These are phyloP conservation scores for Sinapis alba DNA, from an alignment of 441 rosid species.

Conservation along the genomic window DNA sequence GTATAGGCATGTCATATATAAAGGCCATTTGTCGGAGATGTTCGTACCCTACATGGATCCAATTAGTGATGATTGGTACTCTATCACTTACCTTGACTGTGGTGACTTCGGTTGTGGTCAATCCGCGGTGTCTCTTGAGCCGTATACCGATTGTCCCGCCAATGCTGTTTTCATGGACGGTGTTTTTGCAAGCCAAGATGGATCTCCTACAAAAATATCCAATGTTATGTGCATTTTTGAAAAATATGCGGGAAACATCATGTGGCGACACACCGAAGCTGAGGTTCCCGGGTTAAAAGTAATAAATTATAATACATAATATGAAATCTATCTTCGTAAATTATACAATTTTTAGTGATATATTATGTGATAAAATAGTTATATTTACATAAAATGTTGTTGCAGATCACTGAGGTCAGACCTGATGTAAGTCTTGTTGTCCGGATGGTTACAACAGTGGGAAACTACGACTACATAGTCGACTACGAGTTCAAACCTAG, in stretches of 20 bases:
- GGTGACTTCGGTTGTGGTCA: slow-evolving; percentile 65
- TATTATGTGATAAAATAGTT: neutral
- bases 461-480: slow-evolving; percentile 63
- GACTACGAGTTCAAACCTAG: slow-evolving; percentile 80
- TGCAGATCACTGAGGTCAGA: slow-evolving; percentile 60
- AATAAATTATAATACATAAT: neutral
- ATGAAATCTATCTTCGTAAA: no score
- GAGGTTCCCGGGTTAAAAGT: slow-evolving; percentile 46
- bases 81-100: slow-evolving; percentile 44
- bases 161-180: slow-evolving; percentile 61
- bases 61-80: slow-evolving; percentile 53
- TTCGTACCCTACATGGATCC: slow-evolving; percentile 71
- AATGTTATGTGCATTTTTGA: slow-evolving; percentile 69
- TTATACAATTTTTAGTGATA: neutral
- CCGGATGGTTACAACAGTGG: slow-evolving; percentile 56
- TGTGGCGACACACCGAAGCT: slow-evolving; percentile 74
- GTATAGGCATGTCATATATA: slow-evolving; percentile 53
- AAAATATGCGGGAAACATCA: slow-evolving; percentile 58
- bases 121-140: slow-evolving; percentile 47
- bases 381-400: neutral
- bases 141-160: slow-evolving; percentile 55
- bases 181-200: slow-evolving; percentile 44
- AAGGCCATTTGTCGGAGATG: slow-evolving; percentile 57
- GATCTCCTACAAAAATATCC: slow-evolving; percentile 38
- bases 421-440: slow-evolving; percentile 60